Base-by-base conservation (phyloP, 202 grass and related monocot genomes). In the Hordeum pubiflorum region DNA sequence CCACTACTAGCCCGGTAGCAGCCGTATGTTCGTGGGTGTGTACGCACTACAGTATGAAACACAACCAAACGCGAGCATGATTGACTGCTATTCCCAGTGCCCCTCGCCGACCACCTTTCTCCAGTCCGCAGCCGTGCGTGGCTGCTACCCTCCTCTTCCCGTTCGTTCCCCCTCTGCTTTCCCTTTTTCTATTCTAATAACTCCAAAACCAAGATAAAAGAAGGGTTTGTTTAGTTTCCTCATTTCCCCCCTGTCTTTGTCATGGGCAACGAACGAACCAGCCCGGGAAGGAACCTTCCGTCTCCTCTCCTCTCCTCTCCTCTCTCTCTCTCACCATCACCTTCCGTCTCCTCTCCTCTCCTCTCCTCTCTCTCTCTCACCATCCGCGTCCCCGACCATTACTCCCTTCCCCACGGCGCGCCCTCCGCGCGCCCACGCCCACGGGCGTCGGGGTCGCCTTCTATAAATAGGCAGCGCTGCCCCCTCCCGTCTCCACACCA, bases 331-430 rank as follows among this genome's bases (percentile, higher is more conserved):
- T 38, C 36, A 43, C 74, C 36, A 61, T 11, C 57, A n/a, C n/a
- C n/a, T n/a, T n/a, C n/a, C n/a, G n/a, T 5, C 65, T 43, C 39
- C 26, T 50, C 69, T 2, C 31, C 34, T 52, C 48, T 39, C 7
- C 8, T 52, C 48, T 18, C 46, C 52, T 50, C 17, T 33, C 50
- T 11, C 0, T 13, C 14, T 1, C 29, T 38, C 36, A 43, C 74
- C 36, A 61, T 11, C 57, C 55, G 23, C 68, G 7, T 20, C 72
- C 22, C 75, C 80, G 81, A 88, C 37, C 50, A 40, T 88, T 88
- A 69, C 81, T 74, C 86, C 74, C 68, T 79, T 74, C 66, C 80
- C 66, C 86, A 81, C 57, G 50, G 38, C 37, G 9, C 12, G 14
- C 10, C 70, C 34, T 22, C 10, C 37, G 44, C 44, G 24, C 10